Evolutionary conservation across 1,284 basidiomycete genomes (phyloP), one percentile per base, ranked within the genome.

Genomic region (Hemileia vastatrix): DNA sequence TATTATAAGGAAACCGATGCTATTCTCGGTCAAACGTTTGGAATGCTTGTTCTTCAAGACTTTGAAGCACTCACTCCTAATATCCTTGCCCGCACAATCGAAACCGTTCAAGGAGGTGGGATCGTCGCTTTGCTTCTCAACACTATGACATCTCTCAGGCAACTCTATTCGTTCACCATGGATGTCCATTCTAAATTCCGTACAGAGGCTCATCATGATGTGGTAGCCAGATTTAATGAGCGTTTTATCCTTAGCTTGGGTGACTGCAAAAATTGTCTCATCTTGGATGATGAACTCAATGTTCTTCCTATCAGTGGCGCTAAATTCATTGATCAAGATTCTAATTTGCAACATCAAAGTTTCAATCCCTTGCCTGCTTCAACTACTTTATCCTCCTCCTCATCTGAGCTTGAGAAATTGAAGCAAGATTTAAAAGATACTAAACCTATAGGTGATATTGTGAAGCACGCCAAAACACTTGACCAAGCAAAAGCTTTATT

Each of bases 11-110:
- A 96, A 72, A 91, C 90, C 0, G 85, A 93, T 64, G 94, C 94
- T 77, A 90, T 95, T 67, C 84, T 98, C 32, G 95, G 95, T 71
- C 90, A 96, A 75, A 98, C 95, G 0, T 97, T 88, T 77, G 94
- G 94, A 50, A 98, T 98, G 92, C 86, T 91, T 67, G 84, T 98
- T 6, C 79, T 99, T 62, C 95, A 98, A 78, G 95, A 98, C 75
- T 99, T 98, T 71, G 95, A 99, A 76, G 94, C 95, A 2, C 85
- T 99, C 67, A 99, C 95, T 1, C 95, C 95, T 31, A 99, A 99
- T 78, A 79, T 97, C 63, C 84, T 98, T 31, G 95, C 95, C 4
- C 81, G 94, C 55, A 98, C 95, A 19, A 93, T 98, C 64, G 95
- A 99, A 80, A 99, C 95, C 0, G 94, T 98, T 1, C 90, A 98